Conservation (phyloP, 768 basidiomycete species). For the Pleurotus tuber-regium region DNA sequence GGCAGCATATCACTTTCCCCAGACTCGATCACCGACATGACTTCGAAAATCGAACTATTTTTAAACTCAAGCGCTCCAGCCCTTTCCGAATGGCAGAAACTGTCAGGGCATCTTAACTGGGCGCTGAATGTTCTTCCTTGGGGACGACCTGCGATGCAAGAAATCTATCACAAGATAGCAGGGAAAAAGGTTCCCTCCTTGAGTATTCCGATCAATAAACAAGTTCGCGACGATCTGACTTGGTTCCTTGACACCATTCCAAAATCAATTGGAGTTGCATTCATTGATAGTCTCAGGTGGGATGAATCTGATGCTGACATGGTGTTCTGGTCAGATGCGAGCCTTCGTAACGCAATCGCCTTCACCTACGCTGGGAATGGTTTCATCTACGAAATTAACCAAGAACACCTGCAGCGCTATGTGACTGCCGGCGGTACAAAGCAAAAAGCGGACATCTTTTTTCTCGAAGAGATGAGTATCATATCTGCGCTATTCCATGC, state of each 20-base stretch:
- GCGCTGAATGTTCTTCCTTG: not conserved
- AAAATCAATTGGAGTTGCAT: conserved; percentile 13
- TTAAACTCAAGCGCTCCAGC: not conserved
- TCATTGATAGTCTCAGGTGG: conserved; percentile 16
- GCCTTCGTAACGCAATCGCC: conserved; percentile 8
- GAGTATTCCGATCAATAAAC: conserved; percentile 13
- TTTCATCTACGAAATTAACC: conserved; percentile 14
- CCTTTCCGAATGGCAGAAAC: not conserved
- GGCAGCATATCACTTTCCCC: conserved; percentile 22
- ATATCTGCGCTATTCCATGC: conserved; percentile 18
- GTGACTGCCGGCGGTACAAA: not conserved
- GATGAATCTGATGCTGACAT: conserved; percentile 17
- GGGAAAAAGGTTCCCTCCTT: not conserved
- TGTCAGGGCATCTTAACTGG: not conserved
- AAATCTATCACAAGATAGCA: not conserved
- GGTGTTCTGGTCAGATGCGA: conserved; percentile 23
- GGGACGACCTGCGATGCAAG: not conserved
- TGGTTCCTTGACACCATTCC: conserved; percentile 17
- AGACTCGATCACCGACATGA: conserved; percentile 16
- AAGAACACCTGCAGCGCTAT: not conserved
- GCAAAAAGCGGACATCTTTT: conserved; percentile 26
- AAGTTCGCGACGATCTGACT: conserved; percentile 12
- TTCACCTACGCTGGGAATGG: conserved; percentile 15
- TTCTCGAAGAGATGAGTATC: conserved; percentile 21
- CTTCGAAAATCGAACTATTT: conserved; percentile 8